A percentile compares a stretch with the other conserved stretches of the same genome.
phyloP scores from a whole-genome alignment of 495 filamentous ascomycete species.

The Cenococcum geophilum region DNA sequence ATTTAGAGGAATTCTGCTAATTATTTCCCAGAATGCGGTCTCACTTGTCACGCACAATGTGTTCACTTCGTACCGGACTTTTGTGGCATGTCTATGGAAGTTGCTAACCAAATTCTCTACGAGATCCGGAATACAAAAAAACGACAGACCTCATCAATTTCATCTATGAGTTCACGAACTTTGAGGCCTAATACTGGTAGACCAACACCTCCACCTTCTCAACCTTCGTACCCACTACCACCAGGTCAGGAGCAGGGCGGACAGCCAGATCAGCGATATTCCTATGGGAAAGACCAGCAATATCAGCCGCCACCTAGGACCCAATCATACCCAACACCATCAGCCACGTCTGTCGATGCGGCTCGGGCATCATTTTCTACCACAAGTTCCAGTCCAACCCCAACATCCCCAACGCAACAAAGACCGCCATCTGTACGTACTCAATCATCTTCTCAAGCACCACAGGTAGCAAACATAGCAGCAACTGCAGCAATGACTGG shows the following conservation, averaged over 20 bases:
- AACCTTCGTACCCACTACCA: conserved; percentile 34
- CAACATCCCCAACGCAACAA: conserved; percentile 37
- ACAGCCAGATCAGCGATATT: conserved; percentile 44
- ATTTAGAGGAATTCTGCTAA: not conserved
- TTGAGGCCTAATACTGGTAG: conserved; percentile 51
- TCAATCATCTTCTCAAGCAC: conserved; percentile 39
- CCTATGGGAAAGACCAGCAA: conserved; percentile 43
- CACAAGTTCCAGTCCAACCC: conserved; percentile 24
- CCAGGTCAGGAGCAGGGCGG: conserved; percentile 41
- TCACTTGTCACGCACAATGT: conserved; percentile 86
- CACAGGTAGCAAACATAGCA: conserved; percentile 38
- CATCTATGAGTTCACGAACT: conserved; percentile 57
- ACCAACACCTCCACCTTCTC: conserved; percentile 38
- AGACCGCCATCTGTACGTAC: conserved; percentile 44
- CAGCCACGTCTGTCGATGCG: conserved; percentile 42
- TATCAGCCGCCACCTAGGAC: conserved; percentile 36
- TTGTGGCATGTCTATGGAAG: conserved; percentile 98
- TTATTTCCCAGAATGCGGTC: conserved; percentile 65
- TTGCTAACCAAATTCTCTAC: conserved; percentile 84
- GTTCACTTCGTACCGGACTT: conserved; percentile 97
- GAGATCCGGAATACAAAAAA: conserved; percentile 58
- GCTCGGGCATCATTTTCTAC: conserved; percentile 43
- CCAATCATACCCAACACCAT: conserved; percentile 39
- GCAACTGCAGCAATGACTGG: conserved; percentile 43
- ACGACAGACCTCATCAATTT: conserved; percentile 45